Percentiles rank a stretch among this genome's conserved stretches.
These are phyloP conservation scores for Apiospora koreana DNA, from an alignment of 2,329 filamentous ascomycete species.

Conservation along the genomic window DNA sequence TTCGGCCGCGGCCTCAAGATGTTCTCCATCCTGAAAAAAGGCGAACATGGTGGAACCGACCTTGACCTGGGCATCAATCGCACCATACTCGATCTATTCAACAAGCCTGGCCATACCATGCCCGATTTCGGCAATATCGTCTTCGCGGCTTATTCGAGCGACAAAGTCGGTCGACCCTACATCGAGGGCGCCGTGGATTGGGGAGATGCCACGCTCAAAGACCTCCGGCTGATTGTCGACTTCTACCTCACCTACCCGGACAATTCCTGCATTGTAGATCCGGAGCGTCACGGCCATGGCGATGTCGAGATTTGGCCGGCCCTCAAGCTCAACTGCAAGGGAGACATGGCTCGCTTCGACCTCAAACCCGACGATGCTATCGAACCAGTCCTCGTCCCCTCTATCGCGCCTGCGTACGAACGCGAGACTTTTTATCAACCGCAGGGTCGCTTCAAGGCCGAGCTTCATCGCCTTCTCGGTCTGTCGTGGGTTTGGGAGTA, in stretches of 20 bases:
- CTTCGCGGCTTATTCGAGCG: background rate
- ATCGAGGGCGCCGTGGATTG: background rate
- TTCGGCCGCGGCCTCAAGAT: background rate
- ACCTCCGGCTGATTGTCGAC: background rate
- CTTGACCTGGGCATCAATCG: background rate
- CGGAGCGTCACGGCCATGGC: background rate
- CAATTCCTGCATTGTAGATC: background rate
- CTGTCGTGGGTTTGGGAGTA: too few species aligned
- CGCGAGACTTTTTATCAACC: too few species aligned
- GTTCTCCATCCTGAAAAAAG: too few species aligned
- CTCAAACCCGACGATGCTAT: background rate
- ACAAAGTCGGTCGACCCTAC: background rate
- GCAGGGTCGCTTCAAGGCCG: too few species aligned
- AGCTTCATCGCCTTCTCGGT: too few species aligned
- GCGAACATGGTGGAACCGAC: too few species aligned
- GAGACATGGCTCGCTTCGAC: background rate
- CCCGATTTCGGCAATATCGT: background rate
- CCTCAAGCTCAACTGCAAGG: background rate
- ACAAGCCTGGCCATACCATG: background rate
- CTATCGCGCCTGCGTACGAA: background rate
- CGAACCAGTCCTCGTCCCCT: background rate
- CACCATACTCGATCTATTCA: background rate
- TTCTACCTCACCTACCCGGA: background rate
- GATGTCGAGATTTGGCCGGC: background rate
- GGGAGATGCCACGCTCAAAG: background rate